These are phyloP conservation scores for Lentinula sp. DNA, from an alignment of 768 basidiomycete species.

Conservation along the genomic window DNA sequence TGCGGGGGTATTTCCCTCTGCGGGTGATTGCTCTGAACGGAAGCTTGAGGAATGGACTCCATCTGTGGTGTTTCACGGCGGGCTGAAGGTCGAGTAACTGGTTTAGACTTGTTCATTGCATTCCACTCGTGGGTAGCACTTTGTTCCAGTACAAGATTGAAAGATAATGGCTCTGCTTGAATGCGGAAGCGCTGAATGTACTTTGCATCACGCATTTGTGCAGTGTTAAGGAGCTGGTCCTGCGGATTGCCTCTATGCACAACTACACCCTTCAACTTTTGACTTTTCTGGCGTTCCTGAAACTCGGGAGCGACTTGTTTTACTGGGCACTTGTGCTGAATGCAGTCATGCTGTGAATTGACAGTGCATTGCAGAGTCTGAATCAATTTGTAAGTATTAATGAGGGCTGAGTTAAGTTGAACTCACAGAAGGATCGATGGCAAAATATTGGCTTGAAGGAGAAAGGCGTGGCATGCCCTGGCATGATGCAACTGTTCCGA, in stretches of 20 bases:
- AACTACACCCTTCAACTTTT: not conserved
- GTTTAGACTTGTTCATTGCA: not conserved
- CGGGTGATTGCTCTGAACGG: no score
- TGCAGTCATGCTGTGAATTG: not conserved
- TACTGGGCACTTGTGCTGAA: not conserved
- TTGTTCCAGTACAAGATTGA: not conserved
- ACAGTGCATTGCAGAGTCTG: not conserved
- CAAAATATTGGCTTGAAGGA: not conserved
- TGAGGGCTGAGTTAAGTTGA: no score
- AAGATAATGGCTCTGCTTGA: not conserved
- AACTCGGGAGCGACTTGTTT: not conserved
- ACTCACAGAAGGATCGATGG: not conserved
- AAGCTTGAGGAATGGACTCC: no score
- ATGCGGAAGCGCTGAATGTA: not conserved
- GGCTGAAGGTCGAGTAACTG: no score
- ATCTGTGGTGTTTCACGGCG: no score
- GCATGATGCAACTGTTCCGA: not conserved
- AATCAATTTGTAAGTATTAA: no score
- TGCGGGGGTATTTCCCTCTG: no score
- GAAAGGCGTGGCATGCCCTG: not conserved
- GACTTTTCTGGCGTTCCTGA: not conserved
- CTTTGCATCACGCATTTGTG: conserved; percentile 1
- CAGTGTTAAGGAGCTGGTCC: not conserved
- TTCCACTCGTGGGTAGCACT: not conserved
- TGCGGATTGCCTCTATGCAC: not conserved